Percentiles rank a stretch among this genome's conserved stretches.
These are phyloP conservation scores for Penicillium sp. DNA, from an alignment of 2,329 filamentous ascomycete genomes.

Conservation along the genomic window DNA sequence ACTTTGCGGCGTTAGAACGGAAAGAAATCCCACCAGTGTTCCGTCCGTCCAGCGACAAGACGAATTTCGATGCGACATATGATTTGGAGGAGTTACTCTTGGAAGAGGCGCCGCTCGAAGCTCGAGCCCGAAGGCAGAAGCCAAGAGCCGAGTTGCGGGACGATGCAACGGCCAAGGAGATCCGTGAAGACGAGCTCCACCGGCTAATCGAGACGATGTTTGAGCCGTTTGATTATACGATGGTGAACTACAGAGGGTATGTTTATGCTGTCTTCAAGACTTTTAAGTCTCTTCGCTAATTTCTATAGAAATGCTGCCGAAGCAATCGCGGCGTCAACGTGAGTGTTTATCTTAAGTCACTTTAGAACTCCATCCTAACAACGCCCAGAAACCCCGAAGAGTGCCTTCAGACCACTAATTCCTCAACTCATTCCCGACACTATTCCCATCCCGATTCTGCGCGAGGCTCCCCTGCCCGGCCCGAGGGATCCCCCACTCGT, in stretches of 20 bases:
- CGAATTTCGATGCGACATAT: conserved; percentile 98
- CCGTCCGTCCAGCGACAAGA: conserved; percentile 92
- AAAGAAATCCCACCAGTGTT: conserved; percentile 93
- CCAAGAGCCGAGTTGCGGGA: conserved; percentile 89
- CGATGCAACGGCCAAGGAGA: conserved; percentile 93
- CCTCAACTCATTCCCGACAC: conserved; percentile 40
- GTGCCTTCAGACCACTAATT: conserved; percentile 32
- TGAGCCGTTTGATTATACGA: conserved; percentile 92
- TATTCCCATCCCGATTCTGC: conserved; percentile 42
- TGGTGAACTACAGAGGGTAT: conserved; percentile 76
- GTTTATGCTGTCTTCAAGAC: conserved; percentile 31
- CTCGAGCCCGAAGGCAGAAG: conserved; percentile 89
- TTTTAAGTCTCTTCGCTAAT: conserved; percentile 17
- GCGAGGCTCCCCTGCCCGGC: conserved; percentile 35
- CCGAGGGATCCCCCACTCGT: conserved; percentile 36
- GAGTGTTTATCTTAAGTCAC: conserved; percentile 23
- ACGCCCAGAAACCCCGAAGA: conserved; percentile 45
- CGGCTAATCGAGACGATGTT: conserved; percentile 94
- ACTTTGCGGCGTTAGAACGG: conserved; percentile 81
- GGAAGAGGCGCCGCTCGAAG: conserved; percentile 93
- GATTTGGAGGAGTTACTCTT: conserved; percentile 91
- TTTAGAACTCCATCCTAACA: conserved; percentile 18
- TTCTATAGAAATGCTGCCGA: conserved; percentile 40
- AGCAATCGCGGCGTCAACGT: conserved; percentile 45
- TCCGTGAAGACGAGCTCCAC: conserved; percentile 91